Percentiles rank a stretch among this genome's conserved stretches.
These are phyloP conservation scores for Yarrowia phangngaensis DNA, from an alignment of 805 yeast genomes.

Conservation along the genomic window DNA sequence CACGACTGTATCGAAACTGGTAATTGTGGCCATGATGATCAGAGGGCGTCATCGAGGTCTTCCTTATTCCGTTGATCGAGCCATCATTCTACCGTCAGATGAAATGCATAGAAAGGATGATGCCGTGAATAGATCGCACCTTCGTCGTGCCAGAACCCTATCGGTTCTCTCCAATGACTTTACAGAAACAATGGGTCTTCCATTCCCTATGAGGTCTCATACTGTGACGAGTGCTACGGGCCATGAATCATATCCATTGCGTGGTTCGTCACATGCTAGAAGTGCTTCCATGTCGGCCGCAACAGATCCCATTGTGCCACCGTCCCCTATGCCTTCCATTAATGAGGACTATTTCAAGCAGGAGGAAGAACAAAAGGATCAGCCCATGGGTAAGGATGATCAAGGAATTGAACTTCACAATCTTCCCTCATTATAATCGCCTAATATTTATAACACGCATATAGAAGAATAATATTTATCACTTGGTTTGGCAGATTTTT, in stretches of 20 bases:
- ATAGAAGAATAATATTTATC: too few relatives aligned
- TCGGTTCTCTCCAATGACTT: conserved; percentile 18
- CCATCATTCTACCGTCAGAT: conserved; percentile 78
- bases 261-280: conserved; percentile 6
- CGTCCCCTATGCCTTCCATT: conserved; percentile 23
- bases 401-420: conserved; percentile 15
- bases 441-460: too few relatives aligned
- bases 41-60: conserved; percentile 96
- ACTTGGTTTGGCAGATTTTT: too few relatives aligned
- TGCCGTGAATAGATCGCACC: conserved; percentile 14
- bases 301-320: conserved; percentile 2
- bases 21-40: conserved; percentile 82
- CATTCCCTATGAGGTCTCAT: conserved; percentile 14
- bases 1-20: conserved; percentile 68
- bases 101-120: conserved; percentile 38
- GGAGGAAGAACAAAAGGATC: conserved; percentile 1
- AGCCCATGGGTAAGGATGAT: conserved; percentile 5
- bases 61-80: conserved; percentile 90
- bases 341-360: conserved; percentile 2
- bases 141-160: conserved; percentile 7
- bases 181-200: conserved; percentile 22
- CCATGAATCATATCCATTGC: conserved; percentile 5
- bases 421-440: too few relatives aligned
- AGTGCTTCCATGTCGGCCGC: not conserved
- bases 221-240: conserved; percentile 6